phyloP scores from a whole-genome alignment of 1,284 basidiomycete species.

The Trichosporon sp. region DNA sequence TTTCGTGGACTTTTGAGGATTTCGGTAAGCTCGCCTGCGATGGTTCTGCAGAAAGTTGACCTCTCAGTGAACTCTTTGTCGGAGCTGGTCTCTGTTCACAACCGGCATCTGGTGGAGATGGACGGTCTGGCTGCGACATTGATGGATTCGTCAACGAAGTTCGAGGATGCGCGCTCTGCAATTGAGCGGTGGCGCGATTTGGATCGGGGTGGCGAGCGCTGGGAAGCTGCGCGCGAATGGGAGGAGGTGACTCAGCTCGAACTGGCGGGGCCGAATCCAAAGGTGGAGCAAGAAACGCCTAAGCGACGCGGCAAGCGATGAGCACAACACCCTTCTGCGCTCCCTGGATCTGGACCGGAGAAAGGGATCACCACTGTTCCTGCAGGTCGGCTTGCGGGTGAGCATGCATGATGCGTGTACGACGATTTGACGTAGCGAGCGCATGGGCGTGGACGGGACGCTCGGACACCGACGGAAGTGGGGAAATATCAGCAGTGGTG shows the following conservation, averaged over 20 bases:
- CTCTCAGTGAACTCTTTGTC: slow-evolving; percentile 45
- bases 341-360: not conserved
- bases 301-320: slow-evolving; percentile 25
- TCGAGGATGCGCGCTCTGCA: slow-evolving; percentile 45
- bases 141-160: slow-evolving; percentile 38
- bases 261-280: slow-evolving; percentile 35
- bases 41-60: not conserved
- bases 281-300: slow-evolving; percentile 35
- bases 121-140: slow-evolving; percentile 36
- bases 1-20: slow-evolving; percentile 50
- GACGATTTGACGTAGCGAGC: not conserved
- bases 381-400: not conserved
- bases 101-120: slow-evolving; percentile 39
- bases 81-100: slow-evolving; percentile 42
- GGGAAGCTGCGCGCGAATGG: slow-evolving; percentile 49
- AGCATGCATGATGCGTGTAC: slow-evolving; percentile 13
- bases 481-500: not conserved
- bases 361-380: not conserved
- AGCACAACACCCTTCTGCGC: slow-evolving; percentile 5
- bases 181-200: slow-evolving; percentile 51
- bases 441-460: not conserved
- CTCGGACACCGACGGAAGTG: not conserved
- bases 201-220: slow-evolving; percentile 42
- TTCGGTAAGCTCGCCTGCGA: slow-evolving; percentile 39
- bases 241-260: slow-evolving; percentile 49